A percentile compares a stretch with the other conserved stretches of the same genome.
Evolutionary conservation across 1,284 basidiomycete species (phyloP).

Genomic region (Rhodotorula sp.): DNA sequence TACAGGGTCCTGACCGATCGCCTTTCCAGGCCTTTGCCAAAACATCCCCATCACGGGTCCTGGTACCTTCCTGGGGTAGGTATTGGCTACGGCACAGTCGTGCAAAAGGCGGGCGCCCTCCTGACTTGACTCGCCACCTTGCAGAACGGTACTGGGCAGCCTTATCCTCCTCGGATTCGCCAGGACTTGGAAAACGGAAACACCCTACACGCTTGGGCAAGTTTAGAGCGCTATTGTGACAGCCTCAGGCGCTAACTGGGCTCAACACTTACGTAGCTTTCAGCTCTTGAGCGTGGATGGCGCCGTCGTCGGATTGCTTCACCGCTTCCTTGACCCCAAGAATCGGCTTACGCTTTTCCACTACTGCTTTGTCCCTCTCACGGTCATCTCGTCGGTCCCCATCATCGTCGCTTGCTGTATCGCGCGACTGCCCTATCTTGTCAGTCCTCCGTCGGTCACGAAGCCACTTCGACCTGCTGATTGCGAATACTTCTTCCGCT

Average conservation of each 20-base stretch:
- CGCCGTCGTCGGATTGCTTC: conserved; percentile 7
- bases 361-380: conserved; percentile 18
- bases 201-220: background rate
- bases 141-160: background rate
- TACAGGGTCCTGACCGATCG: too few relatives aligned
- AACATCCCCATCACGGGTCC: conserved; percentile 16
- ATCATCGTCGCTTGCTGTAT: conserved; percentile 3
- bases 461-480: too few relatives aligned
- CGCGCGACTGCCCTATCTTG: conserved; percentile 5
- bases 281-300: conserved; percentile 15
- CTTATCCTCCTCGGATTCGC: conserved; percentile 16
- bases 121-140: background rate
- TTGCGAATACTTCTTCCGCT: too few relatives aligned
- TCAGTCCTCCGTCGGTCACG: background rate
- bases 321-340: conserved; percentile 8
- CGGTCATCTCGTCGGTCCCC: conserved; percentile 2
- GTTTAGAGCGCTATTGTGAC: background rate
- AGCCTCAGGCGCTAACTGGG: too few relatives aligned
- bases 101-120: background rate
- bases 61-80: conserved; percentile 9
- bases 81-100: background rate
- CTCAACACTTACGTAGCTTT: background rate
- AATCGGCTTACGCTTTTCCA: conserved; percentile 19
- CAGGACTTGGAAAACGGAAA: background rate
- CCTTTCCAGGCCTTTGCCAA: conserved; percentile 6